Conservation (phyloP, 768 basidiomycete genomes). For the Pulveroboletus sp. region DNA sequence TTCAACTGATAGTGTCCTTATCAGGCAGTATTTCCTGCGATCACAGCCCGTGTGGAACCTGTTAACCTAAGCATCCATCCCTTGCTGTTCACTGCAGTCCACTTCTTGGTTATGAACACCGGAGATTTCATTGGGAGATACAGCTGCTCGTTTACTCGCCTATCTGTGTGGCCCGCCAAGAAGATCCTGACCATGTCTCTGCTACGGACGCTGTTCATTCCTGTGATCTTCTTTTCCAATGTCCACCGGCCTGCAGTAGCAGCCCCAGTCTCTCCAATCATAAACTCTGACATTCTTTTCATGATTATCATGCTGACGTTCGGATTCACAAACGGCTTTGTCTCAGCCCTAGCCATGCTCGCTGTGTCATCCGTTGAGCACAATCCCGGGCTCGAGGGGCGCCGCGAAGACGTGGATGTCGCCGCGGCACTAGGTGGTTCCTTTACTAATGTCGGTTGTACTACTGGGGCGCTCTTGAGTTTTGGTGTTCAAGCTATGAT, state of each 20-base stretch:
- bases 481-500: slow-evolving; percentile 71
- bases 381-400: slow-evolving; percentile 65
- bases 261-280: slow-evolving; percentile 34
- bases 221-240: neutral
- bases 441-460: slow-evolving; percentile 70
- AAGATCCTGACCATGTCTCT: neutral
- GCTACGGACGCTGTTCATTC: neutral
- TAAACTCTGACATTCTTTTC: slow-evolving; percentile 73
- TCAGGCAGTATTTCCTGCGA: neutral
- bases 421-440: slow-evolving; percentile 80
- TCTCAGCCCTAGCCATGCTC: slow-evolving; percentile 62
- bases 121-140: neutral
- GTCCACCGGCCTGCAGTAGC: neutral
- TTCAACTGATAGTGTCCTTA: neutral
- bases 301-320: slow-evolving; percentile 67
- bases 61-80: neutral
- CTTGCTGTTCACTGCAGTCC: neutral
- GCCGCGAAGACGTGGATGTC: slow-evolving; percentile 74
- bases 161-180: neutral
- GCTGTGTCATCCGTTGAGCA: slow-evolving; percentile 75
- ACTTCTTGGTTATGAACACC: neutral
- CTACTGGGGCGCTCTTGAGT: slow-evolving; percentile 70
- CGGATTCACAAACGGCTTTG: slow-evolving; percentile 53
- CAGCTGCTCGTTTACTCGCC: neutral
- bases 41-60: neutral